These are phyloP conservation scores for Pythium volutum DNA, from an alignment of 352 stramenopile species.

Conservation along the genomic window DNA sequence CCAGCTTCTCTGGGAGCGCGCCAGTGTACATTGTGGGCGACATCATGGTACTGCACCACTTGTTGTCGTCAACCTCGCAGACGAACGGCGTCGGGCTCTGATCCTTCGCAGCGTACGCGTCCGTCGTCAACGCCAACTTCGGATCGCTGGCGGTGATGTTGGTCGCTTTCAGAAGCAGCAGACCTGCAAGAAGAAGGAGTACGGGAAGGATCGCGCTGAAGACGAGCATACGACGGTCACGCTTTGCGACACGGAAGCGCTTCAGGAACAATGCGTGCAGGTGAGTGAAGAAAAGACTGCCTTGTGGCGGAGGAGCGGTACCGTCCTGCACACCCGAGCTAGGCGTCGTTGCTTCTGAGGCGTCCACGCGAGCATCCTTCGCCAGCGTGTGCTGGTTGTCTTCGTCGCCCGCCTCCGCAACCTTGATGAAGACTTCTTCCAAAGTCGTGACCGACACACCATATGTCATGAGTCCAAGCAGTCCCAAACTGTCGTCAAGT, in stretches of 20 bases:
- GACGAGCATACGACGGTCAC: conserved; percentile 85
- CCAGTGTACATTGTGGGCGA: conserved; percentile 34
- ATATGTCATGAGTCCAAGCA: conserved; percentile 54
- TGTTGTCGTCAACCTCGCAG: conserved; percentile 29
- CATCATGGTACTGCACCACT: conserved; percentile 45
- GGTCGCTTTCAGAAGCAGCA: conserved; percentile 39
- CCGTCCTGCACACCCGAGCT: conserved; percentile 15
- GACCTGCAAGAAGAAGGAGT: conserved; percentile 71
- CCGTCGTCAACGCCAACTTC: conserved; percentile 40
- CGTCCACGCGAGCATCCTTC: conserved; percentile 20
- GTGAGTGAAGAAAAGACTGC: conserved; percentile 76
- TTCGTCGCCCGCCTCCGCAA: conserved; percentile 52
- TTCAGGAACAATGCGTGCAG: conserved; percentile 83
- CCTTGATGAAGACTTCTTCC: conserved; percentile 89
- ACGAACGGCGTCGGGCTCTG: conserved; percentile 45
- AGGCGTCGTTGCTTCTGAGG: conserved; percentile 1
- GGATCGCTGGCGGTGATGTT: conserved; percentile 31
- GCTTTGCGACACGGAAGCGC: conserved; percentile 79
- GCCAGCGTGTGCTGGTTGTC: conserved; percentile 44
- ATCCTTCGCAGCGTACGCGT: conserved; percentile 20
- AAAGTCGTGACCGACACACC: conserved; percentile 83
- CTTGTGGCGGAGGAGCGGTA: background rate
- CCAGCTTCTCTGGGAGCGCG: conserved; percentile 22
- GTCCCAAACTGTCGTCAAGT: conserved; percentile 44
- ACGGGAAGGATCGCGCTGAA: conserved; percentile 62